These are phyloP conservation scores for Metschnikowia noctiluminum DNA, from an alignment of 805 yeast species.

Conservation along the genomic window DNA sequence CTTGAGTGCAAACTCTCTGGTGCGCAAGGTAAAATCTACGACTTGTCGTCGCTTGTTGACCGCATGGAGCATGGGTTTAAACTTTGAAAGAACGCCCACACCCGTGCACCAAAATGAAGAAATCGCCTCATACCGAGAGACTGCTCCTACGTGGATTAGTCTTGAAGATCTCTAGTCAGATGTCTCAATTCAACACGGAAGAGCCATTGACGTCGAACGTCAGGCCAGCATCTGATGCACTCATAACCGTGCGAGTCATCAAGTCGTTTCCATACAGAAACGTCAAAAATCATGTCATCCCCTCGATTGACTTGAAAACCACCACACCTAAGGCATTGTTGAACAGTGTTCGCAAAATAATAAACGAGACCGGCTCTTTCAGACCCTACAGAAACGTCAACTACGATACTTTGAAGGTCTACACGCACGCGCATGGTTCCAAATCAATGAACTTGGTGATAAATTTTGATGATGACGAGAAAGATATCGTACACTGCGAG, in stretches of 20 bases:
- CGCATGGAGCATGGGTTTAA: slow-evolving; percentile 26
- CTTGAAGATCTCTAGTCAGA: neutral
- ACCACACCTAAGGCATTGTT: slow-evolving; percentile 66
- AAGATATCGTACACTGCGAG: slow-evolving; percentile 51
- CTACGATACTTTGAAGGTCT: slow-evolving; percentile 76
- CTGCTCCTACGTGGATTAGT: neutral
- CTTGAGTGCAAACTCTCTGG: slow-evolving; percentile 25
- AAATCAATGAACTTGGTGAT: slow-evolving; percentile 91
- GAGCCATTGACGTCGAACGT: slow-evolving; percentile 73
- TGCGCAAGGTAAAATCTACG: slow-evolving; percentile 24
- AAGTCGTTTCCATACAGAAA: slow-evolving; percentile 92
- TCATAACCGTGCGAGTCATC: slow-evolving; percentile 79
- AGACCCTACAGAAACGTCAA: slow-evolving; percentile 79
- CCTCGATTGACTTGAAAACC: slow-evolving; percentile 63
- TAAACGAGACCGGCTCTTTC: slow-evolving; percentile 58
- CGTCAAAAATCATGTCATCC: slow-evolving; percentile 70
- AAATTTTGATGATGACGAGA: slow-evolving; percentile 76
- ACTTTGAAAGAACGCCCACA: slow-evolving; percentile 11
- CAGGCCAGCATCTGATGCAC: slow-evolving; percentile 69
- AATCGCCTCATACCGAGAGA: too few species aligned
- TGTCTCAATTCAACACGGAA: slow-evolving; percentile 7
- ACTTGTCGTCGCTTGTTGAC: slow-evolving; percentile 22
- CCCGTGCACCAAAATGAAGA: slow-evolving; percentile 12
- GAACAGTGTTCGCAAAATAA: slow-evolving; percentile 44
- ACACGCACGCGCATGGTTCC: slow-evolving; percentile 92